A percentile compares a stretch with the other conserved stretches of the same genome.
phyloP scores from a whole-genome alignment of 2,329 filamentous ascomycete species.

The Phoma sp. region DNA sequence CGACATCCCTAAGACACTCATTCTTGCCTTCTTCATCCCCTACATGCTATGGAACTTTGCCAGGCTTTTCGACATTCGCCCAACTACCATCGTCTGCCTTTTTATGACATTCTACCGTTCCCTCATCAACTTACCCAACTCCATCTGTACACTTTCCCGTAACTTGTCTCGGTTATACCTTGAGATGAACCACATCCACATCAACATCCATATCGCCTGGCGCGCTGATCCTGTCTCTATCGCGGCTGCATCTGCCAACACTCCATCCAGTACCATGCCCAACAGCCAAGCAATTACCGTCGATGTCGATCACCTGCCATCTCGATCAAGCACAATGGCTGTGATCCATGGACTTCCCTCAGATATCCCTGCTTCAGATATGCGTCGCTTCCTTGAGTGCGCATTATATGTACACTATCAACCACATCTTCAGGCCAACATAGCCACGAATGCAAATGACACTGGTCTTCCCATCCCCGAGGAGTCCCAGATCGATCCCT shows the following conservation, averaged over 20 bases:
- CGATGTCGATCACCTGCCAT: too few species aligned
- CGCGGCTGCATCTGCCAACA: too few species aligned
- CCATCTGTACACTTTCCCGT: too few species aligned
- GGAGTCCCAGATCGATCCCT: not conserved
- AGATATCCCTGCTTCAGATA: not conserved
- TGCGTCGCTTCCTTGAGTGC: not conserved
- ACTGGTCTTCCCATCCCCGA: not conserved
- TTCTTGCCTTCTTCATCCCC: not conserved
- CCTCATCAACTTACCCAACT: not conserved
- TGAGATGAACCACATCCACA: too few species aligned
- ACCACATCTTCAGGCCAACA: not conserved
- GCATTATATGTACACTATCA: not conserved
- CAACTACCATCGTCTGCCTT: not conserved
- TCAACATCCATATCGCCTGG: too few species aligned
- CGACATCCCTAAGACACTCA: not conserved
- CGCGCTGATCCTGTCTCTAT: too few species aligned
- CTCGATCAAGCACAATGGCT: not conserved
- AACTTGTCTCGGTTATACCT: too few species aligned
- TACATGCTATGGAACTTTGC: not conserved
- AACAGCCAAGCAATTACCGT: not conserved
- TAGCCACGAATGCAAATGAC: not conserved
- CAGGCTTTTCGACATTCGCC: not conserved
- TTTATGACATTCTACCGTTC: not conserved
- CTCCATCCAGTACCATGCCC: too few species aligned
- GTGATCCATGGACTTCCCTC: not conserved